These are phyloP conservation scores for Arabis alpina DNA, from an alignment of 345 rosid genomes.

Conservation along the genomic window DNA sequence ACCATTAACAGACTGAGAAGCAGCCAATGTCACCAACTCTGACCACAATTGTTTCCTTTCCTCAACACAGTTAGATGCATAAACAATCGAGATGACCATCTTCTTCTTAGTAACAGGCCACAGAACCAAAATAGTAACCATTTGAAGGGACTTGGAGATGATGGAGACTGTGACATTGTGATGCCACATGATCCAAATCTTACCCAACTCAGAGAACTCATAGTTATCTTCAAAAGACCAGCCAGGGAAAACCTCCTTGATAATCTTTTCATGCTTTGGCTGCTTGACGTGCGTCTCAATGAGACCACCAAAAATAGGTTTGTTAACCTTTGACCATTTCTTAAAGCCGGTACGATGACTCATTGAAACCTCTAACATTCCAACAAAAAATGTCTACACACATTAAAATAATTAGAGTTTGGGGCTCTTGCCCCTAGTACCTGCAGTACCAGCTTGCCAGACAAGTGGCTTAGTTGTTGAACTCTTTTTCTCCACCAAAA, in stretches of 20 bases:
- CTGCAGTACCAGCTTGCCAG: not conserved
- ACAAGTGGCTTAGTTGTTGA: too few relatives aligned
- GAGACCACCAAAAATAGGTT: not conserved
- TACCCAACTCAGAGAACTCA: not conserved
- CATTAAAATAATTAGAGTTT: not conserved
- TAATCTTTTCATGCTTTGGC: too few relatives aligned
- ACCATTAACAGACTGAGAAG: too few relatives aligned
- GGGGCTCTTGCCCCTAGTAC: not conserved
- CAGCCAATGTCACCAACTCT: too few relatives aligned
- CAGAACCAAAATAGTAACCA: too few relatives aligned
- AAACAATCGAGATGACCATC: not conserved
- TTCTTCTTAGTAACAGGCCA: too few relatives aligned
- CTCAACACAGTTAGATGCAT: not conserved
- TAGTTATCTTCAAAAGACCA: not conserved
- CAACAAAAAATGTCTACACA: not conserved
- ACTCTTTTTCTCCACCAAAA: too few relatives aligned
- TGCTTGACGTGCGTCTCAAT: not conserved
- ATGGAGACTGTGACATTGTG: too few relatives aligned
- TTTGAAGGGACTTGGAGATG: too few relatives aligned
- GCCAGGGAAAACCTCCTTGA: not conserved
- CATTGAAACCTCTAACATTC: not conserved
- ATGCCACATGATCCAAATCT: not conserved
- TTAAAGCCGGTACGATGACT: not conserved
- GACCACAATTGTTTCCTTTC: too few relatives aligned
- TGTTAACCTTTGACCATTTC: not conserved